Percentiles rank a stretch among this genome's conserved stretches.
phyloP scores from a whole-genome alignment of 1,139 yeast genomes.

The Yamadazyma epiphylla region DNA sequence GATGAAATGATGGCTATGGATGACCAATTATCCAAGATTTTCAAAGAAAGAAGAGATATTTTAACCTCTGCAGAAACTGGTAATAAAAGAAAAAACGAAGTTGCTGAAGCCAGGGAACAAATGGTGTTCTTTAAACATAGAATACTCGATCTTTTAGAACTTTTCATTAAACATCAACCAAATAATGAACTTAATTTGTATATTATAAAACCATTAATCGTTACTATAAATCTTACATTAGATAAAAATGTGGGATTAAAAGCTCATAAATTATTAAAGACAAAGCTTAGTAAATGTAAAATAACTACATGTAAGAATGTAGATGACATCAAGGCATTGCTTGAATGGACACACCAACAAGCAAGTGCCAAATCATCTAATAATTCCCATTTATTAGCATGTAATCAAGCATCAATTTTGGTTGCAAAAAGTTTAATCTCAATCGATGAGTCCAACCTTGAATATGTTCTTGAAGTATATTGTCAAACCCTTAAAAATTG shows the following conservation, averaged over 20 bases:
- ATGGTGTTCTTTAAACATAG: conserved; percentile 78
- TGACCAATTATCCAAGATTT: conserved; percentile 76
- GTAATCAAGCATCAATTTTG: conserved; percentile 61
- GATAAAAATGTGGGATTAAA: conserved; percentile 70
- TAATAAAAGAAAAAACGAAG: conserved; percentile 66
- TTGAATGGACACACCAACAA: conserved; percentile 37
- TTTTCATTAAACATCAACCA: conserved; percentile 49
- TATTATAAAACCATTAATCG: conserved; percentile 57
- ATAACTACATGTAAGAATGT: conserved; percentile 14
- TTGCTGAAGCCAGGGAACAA: conserved; percentile 70
- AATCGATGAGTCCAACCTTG: conserved; percentile 27
- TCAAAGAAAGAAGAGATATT: conserved; percentile 73
- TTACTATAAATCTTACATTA: conserved; percentile 59
- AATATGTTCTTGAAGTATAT: conserved; percentile 53
- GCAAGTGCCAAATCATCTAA: conserved; percentile 41
- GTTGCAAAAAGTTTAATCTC: conserved; percentile 52
- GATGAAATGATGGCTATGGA: conserved; percentile 97
- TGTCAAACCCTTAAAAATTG: conserved; percentile 53
- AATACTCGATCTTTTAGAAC: conserved; percentile 70
- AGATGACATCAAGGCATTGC: conserved; percentile 17
- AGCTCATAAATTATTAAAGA: conserved; percentile 68
- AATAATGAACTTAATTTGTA: conserved; percentile 38
- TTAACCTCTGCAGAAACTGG: conserved; percentile 50
- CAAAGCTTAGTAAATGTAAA: conserved; percentile 56
- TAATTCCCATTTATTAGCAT: conserved; percentile 50